Evolutionary conservation across 1,284 basidiomycete species (phyloP), one percentile per base, ranked within the genome.

Genomic region (Tilletia caries): DNA sequence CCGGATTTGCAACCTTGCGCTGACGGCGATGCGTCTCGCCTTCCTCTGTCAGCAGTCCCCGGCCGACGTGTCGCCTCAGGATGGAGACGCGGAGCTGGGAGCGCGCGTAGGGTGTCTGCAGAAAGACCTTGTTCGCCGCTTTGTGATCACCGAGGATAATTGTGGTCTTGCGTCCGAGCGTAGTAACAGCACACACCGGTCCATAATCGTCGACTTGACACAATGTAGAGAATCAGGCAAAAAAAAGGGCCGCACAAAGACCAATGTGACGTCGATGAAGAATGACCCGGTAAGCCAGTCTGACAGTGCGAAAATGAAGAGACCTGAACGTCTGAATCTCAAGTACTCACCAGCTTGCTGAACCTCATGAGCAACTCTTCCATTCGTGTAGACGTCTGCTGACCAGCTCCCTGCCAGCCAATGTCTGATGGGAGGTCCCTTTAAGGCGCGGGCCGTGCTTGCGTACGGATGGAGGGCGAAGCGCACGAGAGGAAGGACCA

Each of bases 381-480:
- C 37, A 41, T 41, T 41, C 37, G 37, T 41, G 37, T 41, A 41
- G 37, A 41, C 37, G 37, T 41, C 37, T 41, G 37, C 37, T 41
- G 37, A 41, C 37, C 37, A 41, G 37, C 37, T 41, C 37, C 37
- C 37, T 41, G 37, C 37, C 27, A 62, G 58, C 58, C 58, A 62
- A 29, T 62, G 58, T 23, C 32, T 62, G 32, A 33, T 62, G 33
- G 58, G 58, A 32, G 58, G 58, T 8, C 58, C 58, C 15, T 34
- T 27, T 25, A 62, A 29, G 58, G 18, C 48, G 48, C 37, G 37
- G 37, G 37, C 37, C 37, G 37, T 41, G 37, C 37, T 41, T 41
- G 37, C 37, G 37, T 41, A 41, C 37, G 37, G 37, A 41, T 15
- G 37, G 37, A 41, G 15, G 37, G 37, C 37, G 37, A 41, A 41